Base-by-base conservation (phyloP, 192 early-diverging fungal species). In the Linderina pennispora region DNA sequence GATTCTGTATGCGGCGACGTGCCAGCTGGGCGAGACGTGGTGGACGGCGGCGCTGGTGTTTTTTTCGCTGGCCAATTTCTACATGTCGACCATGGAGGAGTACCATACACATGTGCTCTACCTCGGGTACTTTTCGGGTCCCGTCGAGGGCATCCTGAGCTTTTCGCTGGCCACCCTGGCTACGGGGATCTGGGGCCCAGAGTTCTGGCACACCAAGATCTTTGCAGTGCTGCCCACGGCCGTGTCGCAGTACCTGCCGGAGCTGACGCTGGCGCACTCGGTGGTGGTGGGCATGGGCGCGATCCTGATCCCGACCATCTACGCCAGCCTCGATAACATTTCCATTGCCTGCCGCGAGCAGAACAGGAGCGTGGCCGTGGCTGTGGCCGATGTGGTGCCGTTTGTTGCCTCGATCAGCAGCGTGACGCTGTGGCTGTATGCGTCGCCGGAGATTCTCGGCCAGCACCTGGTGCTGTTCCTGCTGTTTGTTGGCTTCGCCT, bases 31-130 rank as follows among this genome's bases (percentile, higher is more conserved):
- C 35, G 77, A 78, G 44, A 74, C 80, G n/a, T 88, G 85, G 82
- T 81, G 76, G 78, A 84, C 75, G 5, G 72, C 67, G 17, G 65
- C 59, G 15, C 43, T 69, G 55, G 56, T 76, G 48, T 75, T 63
- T 59, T 62, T 74, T 59, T 83, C 77, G n/a, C 65, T 92, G 33
- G 64, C 74, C 23, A 92, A 90, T 76, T 95, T 95, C 61, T 95
- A 91, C 68, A 71, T 91, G 50, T 83, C 85, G 47, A 93, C 92
- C 13, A 92, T 89, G 89, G 92, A 95, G 76, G 90, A 91, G 52
- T 93, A 95, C 55, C 88, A 92, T 52, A 95, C 92, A 3, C 88
- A 88, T 9, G 77, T 84, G 1, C 67, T 95, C 32, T 93, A 86
- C 53, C 62, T 95, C 33, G 81, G 85, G 16, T 80, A 85, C 50